Base-by-base conservation (phyloP, 2,329 filamentous ascomycete species). In the Aspergillus ochraceoroseus region DNA sequence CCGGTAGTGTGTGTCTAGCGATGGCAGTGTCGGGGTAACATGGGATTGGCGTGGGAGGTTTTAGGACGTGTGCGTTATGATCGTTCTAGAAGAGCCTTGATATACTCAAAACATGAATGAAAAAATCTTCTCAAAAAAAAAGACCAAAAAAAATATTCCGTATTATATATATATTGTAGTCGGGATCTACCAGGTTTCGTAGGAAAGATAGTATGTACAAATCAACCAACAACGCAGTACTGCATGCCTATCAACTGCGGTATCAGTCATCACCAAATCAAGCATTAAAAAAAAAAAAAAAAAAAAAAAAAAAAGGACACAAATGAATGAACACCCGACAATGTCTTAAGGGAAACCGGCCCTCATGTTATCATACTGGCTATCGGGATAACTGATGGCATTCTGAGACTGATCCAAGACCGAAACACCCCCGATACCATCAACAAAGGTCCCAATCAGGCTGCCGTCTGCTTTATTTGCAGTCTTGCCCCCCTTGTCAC, bases 401-500 rank as follows among this genome's bases (percentile, higher is more conserved):
- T 68, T 68, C 7, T 50, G 43, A 7, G 50, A 48, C 41, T 64
- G 59, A 38, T 68, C 64, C 49, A 68, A 41, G 4, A 54, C 56
- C 8, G 23, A 48, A 7, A 52, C 41, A 3, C 60, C 63, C n/a
- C 61, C 58, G 29, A 64, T 50, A 5, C 56, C 55, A 14, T 67
- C 62, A 7, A 66, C 57, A 46, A 68, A 68, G 6, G 75, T 80
- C 3, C 66, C 71, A 36, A 89, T 88, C 58, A 95, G 59, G 51
- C 85, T 90, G 0, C 73, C 70, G 18, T 65, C 58, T 5, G 52
- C 51, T 32, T 59, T 55, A 32, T 57, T 55, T 4, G 58, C 64
- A 14, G 44, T 42, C 27, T 64, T 67, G 0, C 79, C 81, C 5
- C 71, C 65, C 57, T 80, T 82, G 61, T 95, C 90, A 3, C 79